Evolutionary conservation across 169 alveolate species (phyloP).

Genomic region (Plasmodium gonderi): DNA sequence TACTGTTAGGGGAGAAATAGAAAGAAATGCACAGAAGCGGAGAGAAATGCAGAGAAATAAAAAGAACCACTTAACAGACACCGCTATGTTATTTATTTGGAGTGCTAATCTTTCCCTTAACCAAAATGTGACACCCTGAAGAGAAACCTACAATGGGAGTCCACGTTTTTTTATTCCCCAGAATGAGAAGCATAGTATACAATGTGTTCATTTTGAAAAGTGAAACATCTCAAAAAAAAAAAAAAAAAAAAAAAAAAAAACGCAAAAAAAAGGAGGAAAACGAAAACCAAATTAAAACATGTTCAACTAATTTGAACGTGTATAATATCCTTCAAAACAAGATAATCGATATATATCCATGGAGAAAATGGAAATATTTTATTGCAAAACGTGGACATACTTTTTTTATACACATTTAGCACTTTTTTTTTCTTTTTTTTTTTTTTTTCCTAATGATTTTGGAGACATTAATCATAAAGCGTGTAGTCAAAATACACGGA

Average conservation of each 20-base stretch:
- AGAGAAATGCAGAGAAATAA: too few relatives aligned
- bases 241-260: neutral
- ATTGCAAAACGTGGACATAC: neutral
- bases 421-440: neutral
- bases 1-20: neutral
- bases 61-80: neutral
- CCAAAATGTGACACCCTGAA: neutral
- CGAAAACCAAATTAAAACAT: neutral
- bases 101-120: neutral
- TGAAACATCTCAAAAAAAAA: neutral
- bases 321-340: neutral
- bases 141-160: neutral
- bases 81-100: neutral
- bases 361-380: too few relatives aligned
- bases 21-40: too few relatives aligned
- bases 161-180: neutral
- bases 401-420: neutral
- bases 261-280: neutral
- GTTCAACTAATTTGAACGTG: neutral
- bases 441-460: neutral
- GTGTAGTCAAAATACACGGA: neutral
- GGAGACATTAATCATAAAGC: neutral
- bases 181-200: neutral
- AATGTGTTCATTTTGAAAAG: neutral
- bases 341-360: too few relatives aligned